These are phyloP conservation scores for Poa annua DNA, from an alignment of 176 grass and related monocot genomes.

Conservation along the genomic window DNA sequence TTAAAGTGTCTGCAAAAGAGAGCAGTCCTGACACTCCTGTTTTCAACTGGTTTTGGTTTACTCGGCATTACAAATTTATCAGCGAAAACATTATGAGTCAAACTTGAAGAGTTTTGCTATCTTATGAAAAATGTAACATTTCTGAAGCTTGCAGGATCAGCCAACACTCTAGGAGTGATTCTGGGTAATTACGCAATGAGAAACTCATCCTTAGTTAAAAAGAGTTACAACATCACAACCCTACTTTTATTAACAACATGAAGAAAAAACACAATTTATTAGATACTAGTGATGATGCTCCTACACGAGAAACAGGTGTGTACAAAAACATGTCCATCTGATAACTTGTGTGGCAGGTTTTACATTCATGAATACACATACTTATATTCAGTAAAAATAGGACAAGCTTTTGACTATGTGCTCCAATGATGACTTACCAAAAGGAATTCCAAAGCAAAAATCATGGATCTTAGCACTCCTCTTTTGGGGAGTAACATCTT, in stretches of 20 bases:
- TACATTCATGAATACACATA: constrained; percentile 1
- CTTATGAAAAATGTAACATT: neutral
- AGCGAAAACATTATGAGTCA: neutral
- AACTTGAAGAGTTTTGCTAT: neutral
- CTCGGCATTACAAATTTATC: neutral
- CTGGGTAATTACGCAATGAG: neutral
- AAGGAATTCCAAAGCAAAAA: constrained; percentile 80
- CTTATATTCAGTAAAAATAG: neutral
- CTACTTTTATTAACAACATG: constrained; percentile 4
- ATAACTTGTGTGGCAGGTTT: neutral
- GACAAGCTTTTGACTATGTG: neutral
- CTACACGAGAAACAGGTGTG: neutral
- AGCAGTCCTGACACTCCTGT: neutral
- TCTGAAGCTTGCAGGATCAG: constrained; percentile 15
- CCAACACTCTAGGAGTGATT: neutral
- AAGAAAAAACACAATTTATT: neutral
- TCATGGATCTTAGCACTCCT: constrained; percentile 76
- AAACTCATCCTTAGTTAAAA: neutral
- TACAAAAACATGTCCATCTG: neutral
- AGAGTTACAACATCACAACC: neutral
- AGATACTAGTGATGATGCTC: constrained; percentile 12
- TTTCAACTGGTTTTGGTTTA: constrained; percentile 8
- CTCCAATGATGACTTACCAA: constrained; percentile 51
- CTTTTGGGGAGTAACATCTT: constrained; percentile 40
- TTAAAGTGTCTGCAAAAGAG: constrained; percentile 7